Evolutionary conservation across 352 stramenopile genomes (phyloP).

Genomic region (Phytophthora vignae): DNA sequence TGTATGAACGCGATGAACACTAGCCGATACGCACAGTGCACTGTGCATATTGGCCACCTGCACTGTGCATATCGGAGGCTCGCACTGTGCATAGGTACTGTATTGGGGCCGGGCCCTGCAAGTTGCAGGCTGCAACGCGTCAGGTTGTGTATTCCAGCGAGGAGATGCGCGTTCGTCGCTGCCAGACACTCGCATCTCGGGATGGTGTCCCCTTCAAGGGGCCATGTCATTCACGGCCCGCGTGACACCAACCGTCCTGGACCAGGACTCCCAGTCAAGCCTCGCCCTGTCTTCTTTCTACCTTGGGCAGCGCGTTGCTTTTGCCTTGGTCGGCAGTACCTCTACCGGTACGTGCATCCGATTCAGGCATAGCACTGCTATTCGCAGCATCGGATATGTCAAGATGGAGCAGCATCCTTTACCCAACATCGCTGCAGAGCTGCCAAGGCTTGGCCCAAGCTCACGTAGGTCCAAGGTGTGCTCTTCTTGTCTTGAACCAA

Average conservation of each 20-base stretch:
- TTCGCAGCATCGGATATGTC: neutral
- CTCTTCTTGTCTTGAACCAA: too few species aligned
- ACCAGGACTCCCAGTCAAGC: too few species aligned
- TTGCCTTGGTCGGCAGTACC: neutral
- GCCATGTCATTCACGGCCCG: neutral
- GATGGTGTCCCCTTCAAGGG: slow-evolving; percentile 4
- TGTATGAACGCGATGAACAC: slow-evolving; percentile 13
- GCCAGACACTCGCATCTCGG: slow-evolving; percentile 18
- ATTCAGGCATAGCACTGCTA: neutral
- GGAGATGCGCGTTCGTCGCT: slow-evolving; percentile 11
- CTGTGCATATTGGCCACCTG: slow-evolving; percentile 5
- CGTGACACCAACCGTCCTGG: slow-evolving; percentile 5
- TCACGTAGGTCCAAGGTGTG: too few species aligned
- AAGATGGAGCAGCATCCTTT: neutral
- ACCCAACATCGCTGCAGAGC: neutral
- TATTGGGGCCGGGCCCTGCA: too few species aligned
- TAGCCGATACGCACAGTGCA: slow-evolving; percentile 16
- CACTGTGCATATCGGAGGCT: slow-evolving; percentile 9
- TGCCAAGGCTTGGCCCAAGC: too few species aligned
- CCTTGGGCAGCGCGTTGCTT: neutral
- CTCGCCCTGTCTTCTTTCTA: neutral
- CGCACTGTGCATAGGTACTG: neutral
- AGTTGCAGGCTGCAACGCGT: too few species aligned
- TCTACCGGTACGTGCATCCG: too few species aligned
- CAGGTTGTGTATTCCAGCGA: neutral